phyloP scores from a whole-genome alignment of 2,329 filamentous ascomycete genomes.

The Botrytis aclada region DNA sequence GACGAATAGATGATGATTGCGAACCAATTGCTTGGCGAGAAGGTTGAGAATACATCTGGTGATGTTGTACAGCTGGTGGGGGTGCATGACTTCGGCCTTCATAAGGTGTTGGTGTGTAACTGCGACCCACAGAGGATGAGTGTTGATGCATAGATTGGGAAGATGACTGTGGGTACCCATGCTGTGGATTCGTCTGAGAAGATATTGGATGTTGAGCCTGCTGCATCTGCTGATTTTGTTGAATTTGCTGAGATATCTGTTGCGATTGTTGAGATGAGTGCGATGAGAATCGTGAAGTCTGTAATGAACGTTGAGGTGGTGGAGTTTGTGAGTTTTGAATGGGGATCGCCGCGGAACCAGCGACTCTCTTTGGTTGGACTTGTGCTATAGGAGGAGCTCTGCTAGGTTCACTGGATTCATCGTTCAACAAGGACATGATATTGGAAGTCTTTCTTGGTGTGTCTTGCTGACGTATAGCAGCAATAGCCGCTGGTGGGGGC shows the following conservation, averaged over 20 bases:
- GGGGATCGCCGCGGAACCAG: conserved; percentile 26
- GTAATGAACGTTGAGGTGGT: conserved; percentile 34
- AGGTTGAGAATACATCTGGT: conserved; percentile 35
- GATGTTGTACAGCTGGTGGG: conserved; percentile 38
- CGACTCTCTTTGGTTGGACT: conserved; percentile 27
- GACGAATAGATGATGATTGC: conserved; percentile 32
- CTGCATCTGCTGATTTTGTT: conserved; percentile 25
- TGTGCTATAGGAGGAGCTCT: conserved; percentile 32
- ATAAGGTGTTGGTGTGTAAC: conserved; percentile 34
- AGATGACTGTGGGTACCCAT: conserved; percentile 50
- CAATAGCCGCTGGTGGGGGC: conserved; percentile 38
- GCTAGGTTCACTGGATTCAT: conserved; percentile 47
- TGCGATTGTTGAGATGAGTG: conserved; percentile 27
- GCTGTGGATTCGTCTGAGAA: conserved; percentile 42
- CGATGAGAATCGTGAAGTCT: conserved; percentile 41
- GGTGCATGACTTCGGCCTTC: conserved; percentile 42
- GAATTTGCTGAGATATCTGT: conserved; percentile 16
- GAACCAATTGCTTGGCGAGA: conserved; percentile 33
- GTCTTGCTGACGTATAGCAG: conserved; percentile 43
- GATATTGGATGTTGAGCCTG: conserved; percentile 46
- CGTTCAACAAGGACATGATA: conserved; percentile 59
- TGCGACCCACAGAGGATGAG: conserved; percentile 37
- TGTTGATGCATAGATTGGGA: conserved; percentile 49
- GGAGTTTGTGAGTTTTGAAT: conserved; percentile 24
- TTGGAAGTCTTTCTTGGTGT: conserved; percentile 59